These are phyloP conservation scores for Aspergillus tubingensis DNA, from an alignment of 2,329 filamentous ascomycete species.

Conservation along the genomic window DNA sequence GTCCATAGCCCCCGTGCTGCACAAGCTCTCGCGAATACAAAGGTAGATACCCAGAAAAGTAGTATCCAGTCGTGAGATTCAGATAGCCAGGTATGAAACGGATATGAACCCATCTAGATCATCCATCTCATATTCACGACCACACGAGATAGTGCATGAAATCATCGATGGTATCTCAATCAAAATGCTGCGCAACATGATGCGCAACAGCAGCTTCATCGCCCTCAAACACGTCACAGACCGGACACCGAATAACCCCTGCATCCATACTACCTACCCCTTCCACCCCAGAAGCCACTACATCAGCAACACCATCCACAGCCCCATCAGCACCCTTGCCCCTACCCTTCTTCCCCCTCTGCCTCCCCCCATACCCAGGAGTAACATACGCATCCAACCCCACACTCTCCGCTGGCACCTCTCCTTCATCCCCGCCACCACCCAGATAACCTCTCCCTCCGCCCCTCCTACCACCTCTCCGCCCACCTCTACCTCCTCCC, in stretches of 20 bases:
- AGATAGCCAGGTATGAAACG: too few species aligned
- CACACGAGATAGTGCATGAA: too few species aligned
- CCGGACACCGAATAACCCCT: slow-evolving; percentile 19
- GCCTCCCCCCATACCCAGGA: slow-evolving; percentile 4
- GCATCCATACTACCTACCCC: background rate
- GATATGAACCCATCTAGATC: background rate
- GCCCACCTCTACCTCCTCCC: background rate
- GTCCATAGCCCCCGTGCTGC: too few species aligned
- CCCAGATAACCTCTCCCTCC: background rate
- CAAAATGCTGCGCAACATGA: slow-evolving; percentile 27
- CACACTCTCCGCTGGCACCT: slow-evolving; percentile 8
- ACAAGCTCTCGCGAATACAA: too few species aligned
- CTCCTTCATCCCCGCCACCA: background rate
- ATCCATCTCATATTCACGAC: background rate
- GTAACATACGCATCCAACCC: slow-evolving; percentile 19
- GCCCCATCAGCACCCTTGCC: background rate
- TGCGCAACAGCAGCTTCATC: slow-evolving; percentile 28
- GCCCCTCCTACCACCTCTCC: background rate
- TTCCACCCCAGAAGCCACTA: background rate
- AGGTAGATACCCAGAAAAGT: too few species aligned
- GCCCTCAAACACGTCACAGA: slow-evolving; percentile 23
- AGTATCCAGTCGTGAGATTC: too few species aligned
- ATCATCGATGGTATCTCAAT: background rate
- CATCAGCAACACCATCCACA: too few species aligned
- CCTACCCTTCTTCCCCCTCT: background rate